A percentile compares a stretch with the other conserved stretches of the same genome.
These are phyloP conservation scores for Umbelopsis sp. DNA, from an alignment of 371 early-diverging fungal genomes.

Conservation along the genomic window DNA sequence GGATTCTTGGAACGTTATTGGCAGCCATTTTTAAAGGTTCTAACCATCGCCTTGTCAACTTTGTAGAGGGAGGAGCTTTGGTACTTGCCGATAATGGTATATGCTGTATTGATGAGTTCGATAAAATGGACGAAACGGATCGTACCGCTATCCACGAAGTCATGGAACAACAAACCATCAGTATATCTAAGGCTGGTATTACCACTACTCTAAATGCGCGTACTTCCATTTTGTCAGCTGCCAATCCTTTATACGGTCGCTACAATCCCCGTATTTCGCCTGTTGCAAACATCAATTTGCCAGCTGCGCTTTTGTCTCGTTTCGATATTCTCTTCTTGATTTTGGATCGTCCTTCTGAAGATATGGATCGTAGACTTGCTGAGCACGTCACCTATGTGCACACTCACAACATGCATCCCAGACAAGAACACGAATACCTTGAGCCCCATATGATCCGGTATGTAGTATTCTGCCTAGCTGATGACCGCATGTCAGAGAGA, in stretches of 20 bases:
- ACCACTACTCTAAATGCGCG: slow-evolving; percentile 93
- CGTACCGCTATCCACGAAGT: slow-evolving; percentile 93
- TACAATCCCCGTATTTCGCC: slow-evolving; percentile 83
- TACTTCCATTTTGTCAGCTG: slow-evolving; percentile 89
- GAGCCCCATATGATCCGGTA: slow-evolving; percentile 74
- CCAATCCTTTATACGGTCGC: slow-evolving; percentile 87
- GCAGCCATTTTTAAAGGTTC: neutral
- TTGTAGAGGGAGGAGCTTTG: slow-evolving; percentile 86
- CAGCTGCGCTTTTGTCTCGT: slow-evolving; percentile 94
- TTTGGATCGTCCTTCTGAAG: slow-evolving; percentile 78
- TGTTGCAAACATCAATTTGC: slow-evolving; percentile 95
- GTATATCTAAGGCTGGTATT: slow-evolving; percentile 93
- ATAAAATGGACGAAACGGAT: slow-evolving; percentile 92
- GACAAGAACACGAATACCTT: slow-evolving; percentile 64
- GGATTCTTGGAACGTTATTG: neutral
- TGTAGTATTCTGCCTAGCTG: neutral
- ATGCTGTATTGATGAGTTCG: slow-evolving; percentile 96
- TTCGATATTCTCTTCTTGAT: slow-evolving; percentile 97
- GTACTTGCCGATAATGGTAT: slow-evolving; percentile 92
- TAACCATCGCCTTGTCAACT: neutral
- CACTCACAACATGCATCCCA: slow-evolving; percentile 77
- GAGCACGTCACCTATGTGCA: slow-evolving; percentile 94
- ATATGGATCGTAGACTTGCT: slow-evolving; percentile 79
- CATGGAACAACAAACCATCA: slow-evolving; percentile 97
- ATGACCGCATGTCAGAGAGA: too few relatives aligned